Percentiles rank a stretch among this genome's conserved stretches.
phyloP scores from a whole-genome alignment of 805 yeast genomes.

The Lipomyces kockii region DNA sequence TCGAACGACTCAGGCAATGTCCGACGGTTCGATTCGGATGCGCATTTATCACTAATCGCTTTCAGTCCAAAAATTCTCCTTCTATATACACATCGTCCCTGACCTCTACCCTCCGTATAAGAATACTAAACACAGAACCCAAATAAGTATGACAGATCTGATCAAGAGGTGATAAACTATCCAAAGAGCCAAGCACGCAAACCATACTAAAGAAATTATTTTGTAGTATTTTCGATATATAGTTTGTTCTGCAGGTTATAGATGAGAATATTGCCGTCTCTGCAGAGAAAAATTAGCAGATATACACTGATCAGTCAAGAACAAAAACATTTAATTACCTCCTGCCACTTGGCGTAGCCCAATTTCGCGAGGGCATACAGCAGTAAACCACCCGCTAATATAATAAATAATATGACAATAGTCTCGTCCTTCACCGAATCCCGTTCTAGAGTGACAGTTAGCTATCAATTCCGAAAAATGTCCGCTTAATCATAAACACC shows the following conservation, averaged over 20 bases:
- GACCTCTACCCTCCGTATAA: background rate
- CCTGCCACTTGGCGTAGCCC: background rate
- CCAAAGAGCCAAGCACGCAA: background rate
- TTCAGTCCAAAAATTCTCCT: background rate
- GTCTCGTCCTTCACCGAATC: constrained; percentile 31
- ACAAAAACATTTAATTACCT: background rate
- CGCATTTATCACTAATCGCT: background rate
- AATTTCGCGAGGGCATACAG: constrained; percentile 9
- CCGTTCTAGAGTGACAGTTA: constrained; percentile 24
- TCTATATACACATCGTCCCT: background rate
- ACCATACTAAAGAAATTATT: background rate
- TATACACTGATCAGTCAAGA: background rate
- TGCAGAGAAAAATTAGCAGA: background rate
- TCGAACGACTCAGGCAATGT: too few species aligned
- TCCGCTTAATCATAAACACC: background rate
- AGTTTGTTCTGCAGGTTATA: background rate
- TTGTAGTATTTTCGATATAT: background rate
- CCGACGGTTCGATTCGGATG: too few species aligned
- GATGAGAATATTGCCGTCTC: background rate
- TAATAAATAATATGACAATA: constrained; percentile 27
- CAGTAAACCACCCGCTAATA: constrained; percentile 32
- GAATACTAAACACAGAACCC: background rate
- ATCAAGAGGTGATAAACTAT: background rate
- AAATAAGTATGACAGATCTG: background rate
- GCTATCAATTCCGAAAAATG: background rate